Base-by-base conservation (phyloP, 768 basidiomycete genomes). In the Filobasidium floriforme region DNA sequence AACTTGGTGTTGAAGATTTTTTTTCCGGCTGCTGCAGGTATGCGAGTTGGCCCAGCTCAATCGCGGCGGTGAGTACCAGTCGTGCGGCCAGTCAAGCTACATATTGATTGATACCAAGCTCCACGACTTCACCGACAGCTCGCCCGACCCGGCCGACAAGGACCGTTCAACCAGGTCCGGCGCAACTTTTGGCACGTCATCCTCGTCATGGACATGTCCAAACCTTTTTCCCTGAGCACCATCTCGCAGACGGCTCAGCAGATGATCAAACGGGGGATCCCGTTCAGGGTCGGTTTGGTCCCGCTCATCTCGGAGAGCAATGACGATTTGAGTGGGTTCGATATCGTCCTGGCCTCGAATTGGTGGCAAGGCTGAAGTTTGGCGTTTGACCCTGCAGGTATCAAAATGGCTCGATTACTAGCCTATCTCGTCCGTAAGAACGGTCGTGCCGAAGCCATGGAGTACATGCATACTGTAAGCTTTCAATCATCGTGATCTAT, bases 231-330 rank as follows among this genome's bases (percentile, higher is more conserved):
- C 44, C 71, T 92, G 9, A 81, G 84, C 11, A 85, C 90, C 73
- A 80, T 97, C 59, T 80, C 82, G 1, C 83, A 83, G 0, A 79
- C 87, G 0, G 82, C 96, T 55, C 82, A 83, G 18, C 84, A 82
- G 65, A 86, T 94, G 75, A 85, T 98, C 61, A 80, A 84, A 32
- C 82, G 90, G 41, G 83, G 82, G 18, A 81, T 90, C 52, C 90
- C 92, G 0, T 83, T 92, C 69, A 82, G 90, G 19, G 92, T 92
- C 76, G 94, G 94, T 14, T 74, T 97, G 57, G 90, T 93, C 1
- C 92, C 91, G 1, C 79, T 85, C 41, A 76, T 85, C 1, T 15
- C 32, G 24, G 82, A 77, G 0, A 81, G 82, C 10, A 80, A 85
- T 24, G 80, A 81, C 79, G 66, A 41, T 22, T 63, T 41, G 6